These are phyloP conservation scores for Tetracladium setigerum DNA, from an alignment of 495 filamentous ascomycete genomes.

Conservation along the genomic window DNA sequence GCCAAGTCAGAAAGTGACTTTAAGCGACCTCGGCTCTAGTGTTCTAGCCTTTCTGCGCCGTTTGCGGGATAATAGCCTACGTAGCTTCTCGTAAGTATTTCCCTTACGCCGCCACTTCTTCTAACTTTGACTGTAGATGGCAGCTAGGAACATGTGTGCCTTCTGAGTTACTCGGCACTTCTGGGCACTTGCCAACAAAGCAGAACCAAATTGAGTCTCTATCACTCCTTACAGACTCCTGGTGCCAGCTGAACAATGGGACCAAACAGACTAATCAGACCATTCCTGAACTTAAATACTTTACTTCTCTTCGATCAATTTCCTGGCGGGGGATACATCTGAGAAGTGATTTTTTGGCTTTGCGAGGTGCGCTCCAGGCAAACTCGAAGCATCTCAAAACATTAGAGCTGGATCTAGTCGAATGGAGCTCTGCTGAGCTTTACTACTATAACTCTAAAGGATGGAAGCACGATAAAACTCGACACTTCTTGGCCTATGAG, in stretches of 20 bases:
- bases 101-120: not conserved
- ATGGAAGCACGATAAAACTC: no score
- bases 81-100: not conserved
- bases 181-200: not conserved
- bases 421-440: no score
- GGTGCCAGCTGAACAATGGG: not conserved
- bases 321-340: not conserved
- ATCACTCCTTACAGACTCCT: not conserved
- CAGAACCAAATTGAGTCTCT: not conserved
- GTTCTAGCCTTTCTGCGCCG: not conserved
- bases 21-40: not conserved
- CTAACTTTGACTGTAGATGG: not conserved
- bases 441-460: no score
- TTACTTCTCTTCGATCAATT: not conserved
- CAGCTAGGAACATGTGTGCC: not conserved
- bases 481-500: not conserved
- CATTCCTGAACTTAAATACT: not conserved
- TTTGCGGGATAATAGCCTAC: not conserved
- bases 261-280: no score
- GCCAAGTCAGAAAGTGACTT: no score
- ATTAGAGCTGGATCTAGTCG: not conserved
- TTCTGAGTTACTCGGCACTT: not conserved
- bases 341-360: not conserved
- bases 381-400: not conserved
- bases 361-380: not conserved